A percentile compares a stretch with the other conserved stretches of the same genome.
These are phyloP conservation scores for Ascochyta koolunga DNA, from an alignment of 2,329 filamentous ascomycete genomes.

Conservation along the genomic window DNA sequence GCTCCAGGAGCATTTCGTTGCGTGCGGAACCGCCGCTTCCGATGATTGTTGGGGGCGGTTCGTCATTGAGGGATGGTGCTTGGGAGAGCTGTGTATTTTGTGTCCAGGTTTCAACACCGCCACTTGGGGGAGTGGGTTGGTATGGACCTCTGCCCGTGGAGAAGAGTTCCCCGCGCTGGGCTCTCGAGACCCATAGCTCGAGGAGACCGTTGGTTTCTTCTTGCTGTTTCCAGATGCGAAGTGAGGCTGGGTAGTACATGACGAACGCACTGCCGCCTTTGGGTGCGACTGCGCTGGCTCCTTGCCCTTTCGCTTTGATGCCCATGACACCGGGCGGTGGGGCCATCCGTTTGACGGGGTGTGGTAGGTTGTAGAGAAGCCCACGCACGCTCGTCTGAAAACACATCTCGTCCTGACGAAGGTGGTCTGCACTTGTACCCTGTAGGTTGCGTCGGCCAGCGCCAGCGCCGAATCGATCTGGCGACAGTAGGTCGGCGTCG, in stretches of 20 bases:
- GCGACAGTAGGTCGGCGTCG: slow-evolving; percentile 82
- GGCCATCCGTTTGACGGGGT: slow-evolving; percentile 73
- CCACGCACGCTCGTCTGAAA: slow-evolving; percentile 91
- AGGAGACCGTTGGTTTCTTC: slow-evolving; percentile 81
- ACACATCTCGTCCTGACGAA: slow-evolving; percentile 91
- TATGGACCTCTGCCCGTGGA: slow-evolving; percentile 31
- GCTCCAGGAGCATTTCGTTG: slow-evolving; percentile 79
- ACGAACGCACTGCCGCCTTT: slow-evolving; percentile 70
- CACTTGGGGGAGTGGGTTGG: slow-evolving; percentile 32
- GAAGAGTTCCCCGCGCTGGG: slow-evolving; percentile 53
- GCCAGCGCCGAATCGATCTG: slow-evolving; percentile 71
- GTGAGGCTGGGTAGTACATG: slow-evolving; percentile 89
- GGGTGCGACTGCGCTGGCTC: slow-evolving; percentile 19
- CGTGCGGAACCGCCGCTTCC: slow-evolving; percentile 68
- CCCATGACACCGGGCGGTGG: slow-evolving; percentile 47
- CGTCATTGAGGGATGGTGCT: slow-evolving; percentile 16
- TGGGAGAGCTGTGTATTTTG: slow-evolving; percentile 28
- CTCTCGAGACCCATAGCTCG: slow-evolving; percentile 69
- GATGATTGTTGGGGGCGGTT: slow-evolving; percentile 50
- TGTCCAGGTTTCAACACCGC: slow-evolving; percentile 50
- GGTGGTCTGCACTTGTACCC: slow-evolving; percentile 66
- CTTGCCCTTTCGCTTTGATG: slow-evolving; percentile 38
- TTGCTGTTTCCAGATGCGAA: slow-evolving; percentile 81
- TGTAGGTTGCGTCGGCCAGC: slow-evolving; percentile 55
- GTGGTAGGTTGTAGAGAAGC: slow-evolving; percentile 81